Conservation (phyloP, 148 eudicot species). For the Rhododendron griersonianum region DNA sequence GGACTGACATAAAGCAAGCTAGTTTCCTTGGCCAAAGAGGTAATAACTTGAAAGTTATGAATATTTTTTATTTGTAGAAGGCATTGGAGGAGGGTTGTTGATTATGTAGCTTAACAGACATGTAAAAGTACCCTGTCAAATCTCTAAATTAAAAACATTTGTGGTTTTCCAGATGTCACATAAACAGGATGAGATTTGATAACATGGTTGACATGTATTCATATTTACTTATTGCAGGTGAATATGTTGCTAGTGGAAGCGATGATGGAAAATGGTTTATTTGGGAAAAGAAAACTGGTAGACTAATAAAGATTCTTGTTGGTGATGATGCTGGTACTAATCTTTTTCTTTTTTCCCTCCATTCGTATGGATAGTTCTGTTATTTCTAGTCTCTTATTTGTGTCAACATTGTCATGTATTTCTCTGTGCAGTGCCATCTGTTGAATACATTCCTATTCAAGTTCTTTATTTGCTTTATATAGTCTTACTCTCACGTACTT, state of each 20-base stretch:
- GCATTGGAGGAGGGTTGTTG: background rate
- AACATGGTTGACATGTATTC: background rate
- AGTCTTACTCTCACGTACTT: background rate
- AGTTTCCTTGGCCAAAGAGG: slow-evolving; percentile 94
- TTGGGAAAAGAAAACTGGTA: slow-evolving; percentile 96
- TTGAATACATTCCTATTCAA: background rate
- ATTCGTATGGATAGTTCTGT: background rate
- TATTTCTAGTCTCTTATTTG: background rate
- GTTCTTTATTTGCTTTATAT: slow-evolving; percentile 7
- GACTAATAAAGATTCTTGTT: slow-evolving; percentile 73
- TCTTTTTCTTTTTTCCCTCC: background rate
- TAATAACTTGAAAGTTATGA: slow-evolving; percentile 13
- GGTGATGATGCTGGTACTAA: slow-evolving; percentile 88
- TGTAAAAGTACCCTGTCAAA: background rate
- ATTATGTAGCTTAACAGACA: background rate
- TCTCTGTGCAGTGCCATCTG: background rate
- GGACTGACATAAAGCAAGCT: slow-evolving; percentile 98
- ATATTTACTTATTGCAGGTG: slow-evolving; percentile 42
- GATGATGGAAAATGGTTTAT: slow-evolving; percentile 99
- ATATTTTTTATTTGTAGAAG: background rate
- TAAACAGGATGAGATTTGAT: background rate
- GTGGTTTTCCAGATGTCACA: background rate
- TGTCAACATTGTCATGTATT: background rate
- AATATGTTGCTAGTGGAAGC: slow-evolving; percentile 94
- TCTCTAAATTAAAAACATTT: background rate